These are phyloP conservation scores for Nymphaea colorata DNA, from an alignment of 164 flowering plant genomes.

Conservation along the genomic window DNA sequence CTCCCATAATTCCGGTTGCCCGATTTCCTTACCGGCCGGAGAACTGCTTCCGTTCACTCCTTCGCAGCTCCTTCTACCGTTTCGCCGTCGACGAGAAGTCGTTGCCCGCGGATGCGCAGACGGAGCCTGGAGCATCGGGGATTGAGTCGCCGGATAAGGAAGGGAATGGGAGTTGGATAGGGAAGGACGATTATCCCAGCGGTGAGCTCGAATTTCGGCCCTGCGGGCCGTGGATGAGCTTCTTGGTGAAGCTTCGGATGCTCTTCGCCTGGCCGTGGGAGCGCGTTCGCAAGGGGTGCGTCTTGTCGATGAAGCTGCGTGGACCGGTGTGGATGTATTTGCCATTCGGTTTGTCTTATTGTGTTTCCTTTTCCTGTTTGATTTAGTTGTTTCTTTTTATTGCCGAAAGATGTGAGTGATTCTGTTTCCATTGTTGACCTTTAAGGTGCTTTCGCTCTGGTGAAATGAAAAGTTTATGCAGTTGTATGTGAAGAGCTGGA, in stretches of 20 bases:
- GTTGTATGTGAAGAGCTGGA: too few relatives aligned
- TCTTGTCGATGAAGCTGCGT: slow-evolving; percentile 63
- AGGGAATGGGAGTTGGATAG: slow-evolving; percentile 10
- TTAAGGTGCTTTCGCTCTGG: too few relatives aligned
- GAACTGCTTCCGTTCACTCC: neutral
- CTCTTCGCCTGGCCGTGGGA: slow-evolving; percentile 79
- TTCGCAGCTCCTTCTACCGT: neutral
- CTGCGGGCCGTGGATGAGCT: slow-evolving; percentile 38
- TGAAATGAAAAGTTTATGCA: too few relatives aligned
- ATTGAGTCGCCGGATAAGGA: neutral
- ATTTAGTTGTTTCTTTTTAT: neutral
- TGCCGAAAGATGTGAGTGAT: neutral
- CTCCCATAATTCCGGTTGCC: neutral
- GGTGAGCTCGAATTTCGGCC: slow-evolving; percentile 59
- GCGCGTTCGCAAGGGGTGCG: slow-evolving; percentile 71
- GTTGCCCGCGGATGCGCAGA: neutral
- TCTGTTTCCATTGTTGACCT: too few relatives aligned
- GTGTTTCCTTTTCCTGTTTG: neutral
- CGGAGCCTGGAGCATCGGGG: neutral
- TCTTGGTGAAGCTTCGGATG: slow-evolving; percentile 59
- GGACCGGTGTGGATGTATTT: slow-evolving; percentile 51
- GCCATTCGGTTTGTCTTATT: slow-evolving; percentile 1
- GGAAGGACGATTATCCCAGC: slow-evolving; percentile 40
- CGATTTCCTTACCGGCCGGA: neutral
- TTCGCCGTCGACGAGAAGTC: neutral